phyloP scores from a whole-genome alignment of 257 asterid genomes.

The Coffea eugenioides region DNA sequence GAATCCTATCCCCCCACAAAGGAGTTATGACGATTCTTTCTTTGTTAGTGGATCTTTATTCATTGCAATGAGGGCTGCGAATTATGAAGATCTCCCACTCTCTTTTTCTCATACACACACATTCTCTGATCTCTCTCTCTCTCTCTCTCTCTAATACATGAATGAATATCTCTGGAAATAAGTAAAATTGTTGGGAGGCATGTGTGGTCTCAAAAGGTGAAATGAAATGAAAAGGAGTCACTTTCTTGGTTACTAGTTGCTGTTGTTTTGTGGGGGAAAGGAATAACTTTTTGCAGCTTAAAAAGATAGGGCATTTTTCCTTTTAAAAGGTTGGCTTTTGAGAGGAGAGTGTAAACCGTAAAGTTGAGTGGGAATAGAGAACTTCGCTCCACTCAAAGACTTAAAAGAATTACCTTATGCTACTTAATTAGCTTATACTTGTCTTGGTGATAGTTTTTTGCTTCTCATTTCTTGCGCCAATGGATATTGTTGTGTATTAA shows the following conservation, averaged over 20 bases:
- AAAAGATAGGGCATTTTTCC: slow-evolving; percentile 43
- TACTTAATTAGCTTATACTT: not conserved
- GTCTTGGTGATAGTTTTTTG: not conserved
- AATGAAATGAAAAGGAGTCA: slow-evolving; percentile 59
- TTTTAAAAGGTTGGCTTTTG: slow-evolving; percentile 77
- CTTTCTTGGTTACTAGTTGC: slow-evolving; percentile 78
- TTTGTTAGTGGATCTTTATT: slow-evolving; percentile 35
- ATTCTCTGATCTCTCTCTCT: not conserved
- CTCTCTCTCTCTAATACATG: not conserved
- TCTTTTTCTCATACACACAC: not conserved
- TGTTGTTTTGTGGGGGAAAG: slow-evolving; percentile 60
- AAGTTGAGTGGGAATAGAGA: slow-evolving; percentile 49
- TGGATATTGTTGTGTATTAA: not conserved
- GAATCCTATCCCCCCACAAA: slow-evolving; percentile 57
- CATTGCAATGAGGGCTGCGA: slow-evolving; percentile 9
- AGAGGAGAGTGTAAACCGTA: slow-evolving; percentile 24
- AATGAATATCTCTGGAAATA: not conserved
- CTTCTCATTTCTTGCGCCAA: not conserved
- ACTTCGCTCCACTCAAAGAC: slow-evolving; percentile 47
- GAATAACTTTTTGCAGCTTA: slow-evolving; percentile 56
- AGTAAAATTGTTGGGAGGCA: slow-evolving; percentile 26
- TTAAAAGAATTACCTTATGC: slow-evolving; percentile 19
- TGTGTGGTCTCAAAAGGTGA: slow-evolving; percentile 68
- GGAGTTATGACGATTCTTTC: slow-evolving; percentile 28
- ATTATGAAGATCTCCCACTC: not conserved